Conservation (phyloP, 2,329 filamentous ascomycete species). For the Cordyceps javanica region DNA sequence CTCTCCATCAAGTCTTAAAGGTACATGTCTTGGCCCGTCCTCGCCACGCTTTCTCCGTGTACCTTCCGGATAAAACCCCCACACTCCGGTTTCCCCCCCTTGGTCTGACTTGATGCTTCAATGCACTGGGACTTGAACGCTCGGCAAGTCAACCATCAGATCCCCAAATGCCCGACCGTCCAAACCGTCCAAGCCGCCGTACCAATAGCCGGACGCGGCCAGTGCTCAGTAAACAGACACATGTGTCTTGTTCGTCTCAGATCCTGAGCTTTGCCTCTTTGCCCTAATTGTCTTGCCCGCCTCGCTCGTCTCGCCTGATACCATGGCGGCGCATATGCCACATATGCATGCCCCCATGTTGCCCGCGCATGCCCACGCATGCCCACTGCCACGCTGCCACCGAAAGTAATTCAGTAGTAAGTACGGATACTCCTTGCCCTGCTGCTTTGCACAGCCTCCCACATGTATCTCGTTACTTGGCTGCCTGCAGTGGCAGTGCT, state of each 20-base stretch:
- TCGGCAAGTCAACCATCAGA: too few species aligned
- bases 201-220: neutral
- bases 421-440: neutral
- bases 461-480: neutral
- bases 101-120: neutral
- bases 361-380: too few species aligned
- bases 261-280: neutral
- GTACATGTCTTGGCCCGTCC: neutral
- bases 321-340: too few species aligned
- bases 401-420: too few species aligned
- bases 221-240: neutral
- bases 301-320: neutral
- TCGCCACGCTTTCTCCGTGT: neutral
- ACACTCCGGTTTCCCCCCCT: neutral
- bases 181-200: too few species aligned
- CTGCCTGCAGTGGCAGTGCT: slow-evolving; percentile 4
- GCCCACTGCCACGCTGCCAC: too few species aligned
- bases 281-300: neutral
- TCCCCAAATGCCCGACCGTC: neutral
- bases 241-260: slow-evolving; percentile 1
- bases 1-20: neutral
- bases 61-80: neutral
- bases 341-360: too few species aligned
- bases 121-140: neutral
- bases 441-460: neutral